A percentile compares a stretch with the other conserved stretches of the same genome.
Evolutionary conservation across 1,139 yeast genomes (phyloP).

Genomic region (Pichia terricola): DNA sequence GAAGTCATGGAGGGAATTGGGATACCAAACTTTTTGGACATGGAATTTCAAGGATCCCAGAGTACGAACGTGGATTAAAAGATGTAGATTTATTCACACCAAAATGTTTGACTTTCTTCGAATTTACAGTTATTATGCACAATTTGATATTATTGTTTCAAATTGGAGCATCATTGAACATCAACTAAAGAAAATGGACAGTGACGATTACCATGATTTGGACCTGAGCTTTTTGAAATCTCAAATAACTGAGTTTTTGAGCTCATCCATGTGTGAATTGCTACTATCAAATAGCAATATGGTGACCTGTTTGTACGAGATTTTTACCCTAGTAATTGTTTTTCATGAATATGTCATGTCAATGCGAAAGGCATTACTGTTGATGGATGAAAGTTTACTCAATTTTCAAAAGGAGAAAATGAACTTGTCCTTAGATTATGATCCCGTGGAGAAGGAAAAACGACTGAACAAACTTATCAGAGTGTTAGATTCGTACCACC

Average conservation of each 20-base stretch:
- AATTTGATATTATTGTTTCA: slow-evolving; percentile 51
- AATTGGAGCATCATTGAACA: slow-evolving; percentile 34
- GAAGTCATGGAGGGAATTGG: slow-evolving; percentile 66
- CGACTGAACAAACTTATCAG: slow-evolving; percentile 35
- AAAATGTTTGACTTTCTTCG: slow-evolving; percentile 54
- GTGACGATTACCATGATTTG: background rate
- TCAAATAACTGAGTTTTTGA: slow-evolving; percentile 49
- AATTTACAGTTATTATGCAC: slow-evolving; percentile 47
- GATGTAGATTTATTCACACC: slow-evolving; percentile 48
- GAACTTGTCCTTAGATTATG: slow-evolving; percentile 3
- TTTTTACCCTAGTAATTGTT: slow-evolving; percentile 40
- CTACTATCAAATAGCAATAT: slow-evolving; percentile 55
- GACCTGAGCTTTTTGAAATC: slow-evolving; percentile 45
- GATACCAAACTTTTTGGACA: slow-evolving; percentile 61
- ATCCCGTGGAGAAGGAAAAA: slow-evolving; percentile 3
- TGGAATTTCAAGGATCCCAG: slow-evolving; percentile 33
- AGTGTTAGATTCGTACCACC: slow-evolving; percentile 42
- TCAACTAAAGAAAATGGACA: slow-evolving; percentile 16
- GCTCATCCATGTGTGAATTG: slow-evolving; percentile 58
- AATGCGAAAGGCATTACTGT: slow-evolving; percentile 45
- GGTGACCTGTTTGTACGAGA: slow-evolving; percentile 36
- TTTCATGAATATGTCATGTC: slow-evolving; percentile 48
- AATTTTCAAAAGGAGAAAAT: slow-evolving; percentile 24
- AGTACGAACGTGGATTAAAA: slow-evolving; percentile 46
- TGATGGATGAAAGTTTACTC: slow-evolving; percentile 40